These are phyloP conservation scores for Arthrobotrys entomopaga DNA, from an alignment of 2,329 filamentous ascomycete genomes.

Conservation along the genomic window DNA sequence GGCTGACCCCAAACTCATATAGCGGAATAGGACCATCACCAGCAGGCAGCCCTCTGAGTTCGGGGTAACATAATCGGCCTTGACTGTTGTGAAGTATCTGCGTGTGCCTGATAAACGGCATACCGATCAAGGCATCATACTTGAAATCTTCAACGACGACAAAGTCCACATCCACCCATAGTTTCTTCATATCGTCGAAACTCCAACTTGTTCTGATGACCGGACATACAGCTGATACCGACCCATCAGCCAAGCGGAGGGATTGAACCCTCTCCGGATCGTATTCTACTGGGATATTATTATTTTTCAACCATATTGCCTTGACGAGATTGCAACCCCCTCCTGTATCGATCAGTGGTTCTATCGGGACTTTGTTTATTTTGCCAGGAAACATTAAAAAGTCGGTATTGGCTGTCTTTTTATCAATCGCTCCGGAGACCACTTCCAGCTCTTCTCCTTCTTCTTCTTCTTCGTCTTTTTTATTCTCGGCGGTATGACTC, in stretches of 20 bases:
- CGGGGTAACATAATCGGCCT: conserved; percentile 34
- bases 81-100: conserved; percentile 43
- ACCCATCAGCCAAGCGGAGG: conserved; percentile 31
- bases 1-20: too few species aligned
- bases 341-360: conserved; percentile 45
- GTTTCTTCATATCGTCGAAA: conserved; percentile 31
- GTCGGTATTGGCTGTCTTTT: neutral
- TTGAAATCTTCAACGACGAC: conserved; percentile 32
- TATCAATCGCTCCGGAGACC: conserved; percentile 9
- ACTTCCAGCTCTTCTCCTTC: neutral
- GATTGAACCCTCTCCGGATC: neutral
- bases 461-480: neutral
- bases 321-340: conserved; percentile 47
- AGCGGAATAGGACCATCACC: conserved; percentile 3
- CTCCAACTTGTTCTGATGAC: conserved; percentile 30
- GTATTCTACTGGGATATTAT: conserved; percentile 19
- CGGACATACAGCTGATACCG: conserved; percentile 17
- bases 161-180: conserved; percentile 36
- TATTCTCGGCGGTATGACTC: neutral
- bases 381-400: conserved; percentile 28
- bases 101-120: conserved; percentile 43
- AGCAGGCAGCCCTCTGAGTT: conserved; percentile 27
- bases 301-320: conserved; percentile 23
- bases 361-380: conserved; percentile 18
- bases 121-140: conserved; percentile 46